phyloP scores from a whole-genome alignment of 2,329 filamentous ascomycete genomes.

The Fusarium sambucinum region DNA sequence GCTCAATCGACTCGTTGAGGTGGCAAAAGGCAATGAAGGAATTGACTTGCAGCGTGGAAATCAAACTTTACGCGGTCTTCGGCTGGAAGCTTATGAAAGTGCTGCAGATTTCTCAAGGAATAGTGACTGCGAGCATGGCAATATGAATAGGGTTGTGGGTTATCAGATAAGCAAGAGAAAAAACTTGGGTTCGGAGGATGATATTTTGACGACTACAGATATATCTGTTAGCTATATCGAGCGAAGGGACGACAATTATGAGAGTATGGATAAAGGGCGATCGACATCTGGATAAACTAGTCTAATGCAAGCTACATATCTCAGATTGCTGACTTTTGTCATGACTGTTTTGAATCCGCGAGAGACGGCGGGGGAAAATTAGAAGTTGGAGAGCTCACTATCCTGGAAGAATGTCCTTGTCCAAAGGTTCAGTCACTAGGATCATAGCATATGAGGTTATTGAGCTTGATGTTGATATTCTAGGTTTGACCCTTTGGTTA shows the following conservation, averaged over 20 bases:
- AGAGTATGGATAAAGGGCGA: background rate
- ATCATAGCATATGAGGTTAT: no score
- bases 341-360: no score
- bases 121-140: fast-evolving
- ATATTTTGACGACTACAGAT: background rate
- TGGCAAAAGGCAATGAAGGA: slow-evolving; percentile 6
- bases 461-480: no score
- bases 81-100: slow-evolving; percentile 1
- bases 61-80: background rate
- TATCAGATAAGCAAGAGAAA: background rate
- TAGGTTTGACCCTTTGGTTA: no score
- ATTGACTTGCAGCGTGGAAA: background rate
- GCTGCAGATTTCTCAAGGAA: background rate
- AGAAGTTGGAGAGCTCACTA: no score
- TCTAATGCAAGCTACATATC: background rate
- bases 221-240: slow-evolving; percentile 20
- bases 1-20: slow-evolving; percentile 46
- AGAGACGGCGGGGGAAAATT: no score
- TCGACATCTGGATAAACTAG: background rate
- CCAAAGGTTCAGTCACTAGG: no score
- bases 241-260: slow-evolving; percentile 1
- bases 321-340: fast-evolving
- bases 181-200: background rate
- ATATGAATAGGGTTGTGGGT: fast-evolving
- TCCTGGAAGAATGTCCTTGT: no score